These are phyloP conservation scores for Venustampulla echinocandica DNA, from an alignment of 495 filamentous ascomycete genomes.

Conservation along the genomic window DNA sequence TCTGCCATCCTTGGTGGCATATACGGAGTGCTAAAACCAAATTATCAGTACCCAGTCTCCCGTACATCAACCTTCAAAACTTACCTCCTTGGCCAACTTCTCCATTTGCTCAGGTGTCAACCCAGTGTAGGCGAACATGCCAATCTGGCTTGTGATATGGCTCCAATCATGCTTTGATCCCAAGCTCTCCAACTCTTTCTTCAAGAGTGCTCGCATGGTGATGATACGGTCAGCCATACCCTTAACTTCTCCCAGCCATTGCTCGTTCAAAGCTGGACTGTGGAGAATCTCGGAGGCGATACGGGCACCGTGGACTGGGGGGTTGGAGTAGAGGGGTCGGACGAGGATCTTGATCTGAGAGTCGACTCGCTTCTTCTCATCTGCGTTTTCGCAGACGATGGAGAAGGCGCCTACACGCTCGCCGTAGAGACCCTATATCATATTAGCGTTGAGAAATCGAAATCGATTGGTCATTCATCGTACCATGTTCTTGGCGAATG, in stretches of 20 bases:
- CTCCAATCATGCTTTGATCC: constrained; percentile 96
- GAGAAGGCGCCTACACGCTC: constrained; percentile 98
- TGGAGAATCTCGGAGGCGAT: constrained; percentile 91
- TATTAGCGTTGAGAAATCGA: constrained; percentile 28
- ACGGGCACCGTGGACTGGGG: constrained; percentile 90
- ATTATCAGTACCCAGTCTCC: constrained; percentile 6
- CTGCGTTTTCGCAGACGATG: constrained; percentile 70
- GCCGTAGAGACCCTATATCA: constrained; percentile 70
- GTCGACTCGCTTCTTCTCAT: constrained; percentile 93
- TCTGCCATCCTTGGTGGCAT: constrained; percentile 93
- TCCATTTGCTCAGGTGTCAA: constrained; percentile 91
- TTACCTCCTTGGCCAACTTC: constrained; percentile 76
- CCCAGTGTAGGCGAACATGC: constrained; percentile 99
- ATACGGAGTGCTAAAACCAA: constrained; percentile 72
- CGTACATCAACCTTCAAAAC: constrained; percentile 14
- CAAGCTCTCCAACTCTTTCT: constrained; percentile 86
- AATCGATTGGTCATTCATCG: constrained; percentile 13
- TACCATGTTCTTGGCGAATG: constrained; percentile 99
- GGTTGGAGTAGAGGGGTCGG: constrained; percentile 96
- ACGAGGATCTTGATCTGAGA: constrained; percentile 98
- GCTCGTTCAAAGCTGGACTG: constrained; percentile 73
- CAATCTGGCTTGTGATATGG: constrained; percentile 97
- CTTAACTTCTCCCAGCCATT: constrained; percentile 97
- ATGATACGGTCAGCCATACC: constrained; percentile 99
- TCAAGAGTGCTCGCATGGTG: constrained; percentile 87